Evolutionary conservation across 1,139 yeast genomes (phyloP), one percentile per base, ranked within the genome.

Genomic region (Debaryomyces subglobosus): DNA sequence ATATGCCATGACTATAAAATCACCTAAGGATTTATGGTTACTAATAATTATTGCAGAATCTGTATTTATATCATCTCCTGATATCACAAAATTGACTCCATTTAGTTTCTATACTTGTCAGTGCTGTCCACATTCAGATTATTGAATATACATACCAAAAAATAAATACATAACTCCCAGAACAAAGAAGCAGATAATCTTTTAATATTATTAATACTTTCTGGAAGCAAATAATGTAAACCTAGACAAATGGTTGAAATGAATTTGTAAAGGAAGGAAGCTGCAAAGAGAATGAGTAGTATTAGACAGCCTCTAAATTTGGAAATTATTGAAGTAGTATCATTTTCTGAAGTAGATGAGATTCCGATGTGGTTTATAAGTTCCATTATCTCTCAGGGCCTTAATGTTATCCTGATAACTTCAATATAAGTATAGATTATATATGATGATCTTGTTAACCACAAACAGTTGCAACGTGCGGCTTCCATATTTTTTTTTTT

Each of bases 1-100:
- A 43, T 71, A 68, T 3, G 75, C 74, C 43, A 84, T 62, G 0
- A 81, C 66, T 10, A 82, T 61, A 58, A 80, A 78, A 58, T 85
- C 91, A 0, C 77, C 74, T 13, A 80, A 55, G 1, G 88, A 81
- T 38, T 64, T 69, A 59, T 85, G 91, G 55, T 85, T 85, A 48
- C 79, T 63, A 5, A 81, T 58, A 16, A 81, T 53, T 3, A 81
- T 53, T 0, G 85, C 81, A 13, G 81, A 74, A 34, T 77, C 83
- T 8, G 70, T 52, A 34, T 68, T 74, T 21, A 79, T 52, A 1
- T 55, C 45, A 51, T 79, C 84, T 0, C 85, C 85, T 4, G 65
- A 50, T 0, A 80, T 49, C 20, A 64, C 60, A 20, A 79, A 57
- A 12, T 63, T 57, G 9, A 79, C 72, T 5, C 64, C 57, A 52